These are phyloP conservation scores for Mimosa bimucronata DNA, from an alignment of 306 rosid species.

Conservation along the genomic window DNA sequence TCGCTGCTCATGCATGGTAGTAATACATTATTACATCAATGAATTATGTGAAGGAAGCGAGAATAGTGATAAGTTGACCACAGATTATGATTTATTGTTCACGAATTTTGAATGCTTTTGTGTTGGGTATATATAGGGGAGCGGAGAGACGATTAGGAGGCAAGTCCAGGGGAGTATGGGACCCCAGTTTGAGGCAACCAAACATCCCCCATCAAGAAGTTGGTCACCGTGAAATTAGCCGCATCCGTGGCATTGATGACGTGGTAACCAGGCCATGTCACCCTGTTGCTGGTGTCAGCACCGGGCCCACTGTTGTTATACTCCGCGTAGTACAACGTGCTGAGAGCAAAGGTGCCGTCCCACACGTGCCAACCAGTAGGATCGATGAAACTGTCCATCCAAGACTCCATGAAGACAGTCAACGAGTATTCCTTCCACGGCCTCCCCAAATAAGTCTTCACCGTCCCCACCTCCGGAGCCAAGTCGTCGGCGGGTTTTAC, in stretches of 20 bases:
- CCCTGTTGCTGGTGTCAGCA: conserved; percentile 55
- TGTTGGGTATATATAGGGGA: too few relatives aligned
- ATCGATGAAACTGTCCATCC: conserved; percentile 54
- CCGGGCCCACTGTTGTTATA: conserved; percentile 63
- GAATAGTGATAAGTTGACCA: neutral
- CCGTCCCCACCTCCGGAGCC: conserved; percentile 26
- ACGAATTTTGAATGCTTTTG: neutral
- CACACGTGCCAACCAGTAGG: conserved; percentile 76
- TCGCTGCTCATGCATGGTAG: too few relatives aligned
- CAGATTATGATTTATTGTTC: neutral
- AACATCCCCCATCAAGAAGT: conserved; percentile 56
- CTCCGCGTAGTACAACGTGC: conserved; percentile 72
- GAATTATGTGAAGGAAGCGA: too few relatives aligned
- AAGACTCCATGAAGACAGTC: conserved; percentile 66
- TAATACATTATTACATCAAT: too few relatives aligned
- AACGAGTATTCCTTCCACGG: conserved; percentile 81
- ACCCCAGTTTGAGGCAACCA: conserved; percentile 80
- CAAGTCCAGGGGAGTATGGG: conserved; percentile 48
- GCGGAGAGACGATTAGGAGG: neutral
- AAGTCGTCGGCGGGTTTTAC: conserved; percentile 45
- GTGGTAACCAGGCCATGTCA: conserved; percentile 72
- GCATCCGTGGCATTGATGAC: conserved; percentile 59
- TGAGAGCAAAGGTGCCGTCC: conserved; percentile 62
- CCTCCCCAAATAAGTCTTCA: conserved; percentile 66
- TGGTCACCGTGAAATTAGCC: conserved; percentile 62